Percentiles rank a stretch among this genome's conserved stretches.
phyloP scores from a whole-genome alignment of 768 basidiomycete genomes.

The Lentinula sp. region DNA sequence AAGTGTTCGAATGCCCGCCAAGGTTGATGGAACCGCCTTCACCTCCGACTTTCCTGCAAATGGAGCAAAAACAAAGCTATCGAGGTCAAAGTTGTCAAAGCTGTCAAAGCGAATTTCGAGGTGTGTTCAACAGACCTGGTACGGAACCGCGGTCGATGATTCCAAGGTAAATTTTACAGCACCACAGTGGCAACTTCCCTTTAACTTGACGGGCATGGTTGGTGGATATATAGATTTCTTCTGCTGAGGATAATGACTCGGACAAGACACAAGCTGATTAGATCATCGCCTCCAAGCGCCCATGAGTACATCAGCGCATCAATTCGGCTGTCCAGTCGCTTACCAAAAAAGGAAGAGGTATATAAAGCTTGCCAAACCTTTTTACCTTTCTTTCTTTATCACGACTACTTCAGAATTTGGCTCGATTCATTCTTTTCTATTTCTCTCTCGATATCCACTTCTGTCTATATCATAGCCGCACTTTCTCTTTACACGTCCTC shows the following conservation, averaged over 20 bases:
- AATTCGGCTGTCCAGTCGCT: neutral
- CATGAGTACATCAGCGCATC: neutral
- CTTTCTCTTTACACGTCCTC: neutral
- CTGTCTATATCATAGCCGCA: neutral
- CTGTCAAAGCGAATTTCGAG: neutral
- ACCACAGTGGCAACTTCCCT: constrained; percentile 51
- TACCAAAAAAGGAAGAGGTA: neutral
- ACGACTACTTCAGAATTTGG: neutral
- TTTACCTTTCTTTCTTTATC: neutral
- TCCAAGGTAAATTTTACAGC: constrained; percentile 39
- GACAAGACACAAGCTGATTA: neutral
- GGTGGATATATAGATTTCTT: neutral
- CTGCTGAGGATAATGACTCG: neutral
- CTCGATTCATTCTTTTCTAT: neutral
- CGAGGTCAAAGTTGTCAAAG: neutral
- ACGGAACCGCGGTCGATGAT: constrained; percentile 57
- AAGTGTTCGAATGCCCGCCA: constrained; percentile 44
- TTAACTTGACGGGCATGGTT: constrained; percentile 50
- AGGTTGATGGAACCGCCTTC: constrained; percentile 60
- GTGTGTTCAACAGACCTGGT: constrained; percentile 36
- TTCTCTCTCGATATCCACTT: neutral
- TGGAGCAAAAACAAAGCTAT: constrained; percentile 60
- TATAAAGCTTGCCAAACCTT: neutral
- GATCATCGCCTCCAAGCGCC: neutral
- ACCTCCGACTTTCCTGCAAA: constrained; percentile 68